These are phyloP conservation scores for Mycena kentingensis DNA, from an alignment of 768 basidiomycete species.

Conservation along the genomic window DNA sequence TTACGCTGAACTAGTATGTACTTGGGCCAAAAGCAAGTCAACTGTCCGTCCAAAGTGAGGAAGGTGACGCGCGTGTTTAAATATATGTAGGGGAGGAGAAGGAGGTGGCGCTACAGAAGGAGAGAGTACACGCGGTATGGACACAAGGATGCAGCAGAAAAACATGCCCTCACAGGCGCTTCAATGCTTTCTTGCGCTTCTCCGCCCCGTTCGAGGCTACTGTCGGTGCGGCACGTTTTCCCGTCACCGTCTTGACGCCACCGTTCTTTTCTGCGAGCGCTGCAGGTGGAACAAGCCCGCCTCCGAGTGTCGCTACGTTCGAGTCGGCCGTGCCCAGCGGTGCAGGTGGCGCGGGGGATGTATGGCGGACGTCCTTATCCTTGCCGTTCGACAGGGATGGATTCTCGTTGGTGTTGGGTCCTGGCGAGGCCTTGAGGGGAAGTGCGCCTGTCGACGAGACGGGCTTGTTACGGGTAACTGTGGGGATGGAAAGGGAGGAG, in stretches of 20 bases:
- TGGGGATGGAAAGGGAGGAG: constrained; percentile 42
- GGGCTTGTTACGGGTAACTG: constrained; percentile 44
- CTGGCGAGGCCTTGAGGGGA: constrained; percentile 33
- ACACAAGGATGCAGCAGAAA: no score
- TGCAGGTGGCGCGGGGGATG: constrained; percentile 52
- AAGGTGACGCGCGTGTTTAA: no score
- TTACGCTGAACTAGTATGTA: no score
- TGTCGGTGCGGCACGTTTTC: constrained; percentile 67
- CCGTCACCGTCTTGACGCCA: constrained; percentile 40
- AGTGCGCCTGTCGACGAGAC: constrained; percentile 45
- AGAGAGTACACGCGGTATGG: no score
- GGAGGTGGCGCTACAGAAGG: no score
- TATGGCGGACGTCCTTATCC: constrained; percentile 49
- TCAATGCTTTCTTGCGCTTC: constrained; percentile 89
- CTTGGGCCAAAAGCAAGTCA: no score
- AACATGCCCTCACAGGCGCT: constrained; percentile 64
- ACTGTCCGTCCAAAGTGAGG: no score
- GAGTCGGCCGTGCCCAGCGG: constrained; percentile 73
- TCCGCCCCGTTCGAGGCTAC: constrained; percentile 58
- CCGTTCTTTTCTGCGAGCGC: constrained; percentile 22
- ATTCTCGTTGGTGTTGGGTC: constrained; percentile 40
- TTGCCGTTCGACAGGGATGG: constrained; percentile 35
- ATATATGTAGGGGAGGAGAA: no score
- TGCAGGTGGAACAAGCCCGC: constrained; percentile 35
- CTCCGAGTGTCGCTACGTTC: constrained; percentile 51